These are phyloP conservation scores for Yarrowia sp. DNA, from an alignment of 805 yeast genomes.

Conservation along the genomic window DNA sequence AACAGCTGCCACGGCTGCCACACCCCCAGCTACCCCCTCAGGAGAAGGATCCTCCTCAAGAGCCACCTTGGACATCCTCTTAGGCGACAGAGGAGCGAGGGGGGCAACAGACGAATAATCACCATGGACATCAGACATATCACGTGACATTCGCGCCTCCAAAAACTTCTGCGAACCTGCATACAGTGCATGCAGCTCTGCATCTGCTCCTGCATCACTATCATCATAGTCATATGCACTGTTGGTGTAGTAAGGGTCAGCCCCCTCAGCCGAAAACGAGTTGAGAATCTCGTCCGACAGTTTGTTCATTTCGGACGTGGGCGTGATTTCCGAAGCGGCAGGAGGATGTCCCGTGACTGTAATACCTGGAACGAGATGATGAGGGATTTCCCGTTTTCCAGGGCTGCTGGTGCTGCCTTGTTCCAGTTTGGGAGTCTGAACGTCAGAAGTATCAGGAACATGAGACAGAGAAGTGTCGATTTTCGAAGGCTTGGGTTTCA, in stretches of 20 bases:
- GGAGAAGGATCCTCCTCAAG: background rate
- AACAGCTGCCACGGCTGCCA: background rate
- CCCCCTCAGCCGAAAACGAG: background rate
- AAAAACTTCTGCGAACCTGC: slow-evolving; percentile 17
- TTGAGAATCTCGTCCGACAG: slow-evolving; percentile 20
- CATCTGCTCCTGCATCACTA: slow-evolving; percentile 10
- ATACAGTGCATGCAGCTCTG: slow-evolving; percentile 19
- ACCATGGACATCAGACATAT: background rate
- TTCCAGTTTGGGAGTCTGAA: background rate
- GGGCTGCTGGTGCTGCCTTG: background rate
- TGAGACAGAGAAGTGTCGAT: background rate
- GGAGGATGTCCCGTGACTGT: background rate
- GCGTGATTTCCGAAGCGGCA: background rate
- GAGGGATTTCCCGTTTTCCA: background rate
- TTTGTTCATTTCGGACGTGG: slow-evolving; percentile 4
- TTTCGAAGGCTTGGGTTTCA: background rate
- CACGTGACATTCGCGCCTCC: background rate
- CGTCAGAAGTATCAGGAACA: background rate
- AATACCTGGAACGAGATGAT: background rate
- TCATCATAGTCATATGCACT: slow-evolving; percentile 19
- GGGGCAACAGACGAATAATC: background rate
- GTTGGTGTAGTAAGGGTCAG: slow-evolving; percentile 20
- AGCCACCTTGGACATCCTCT: background rate
- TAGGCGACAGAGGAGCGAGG: slow-evolving; percentile 1
- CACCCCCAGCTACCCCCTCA: background rate